Percentiles rank a stretch among this genome's conserved stretches.
These are phyloP conservation scores for Choiromyces venosus DNA, from an alignment of 495 filamentous ascomycete genomes.

Conservation along the genomic window DNA sequence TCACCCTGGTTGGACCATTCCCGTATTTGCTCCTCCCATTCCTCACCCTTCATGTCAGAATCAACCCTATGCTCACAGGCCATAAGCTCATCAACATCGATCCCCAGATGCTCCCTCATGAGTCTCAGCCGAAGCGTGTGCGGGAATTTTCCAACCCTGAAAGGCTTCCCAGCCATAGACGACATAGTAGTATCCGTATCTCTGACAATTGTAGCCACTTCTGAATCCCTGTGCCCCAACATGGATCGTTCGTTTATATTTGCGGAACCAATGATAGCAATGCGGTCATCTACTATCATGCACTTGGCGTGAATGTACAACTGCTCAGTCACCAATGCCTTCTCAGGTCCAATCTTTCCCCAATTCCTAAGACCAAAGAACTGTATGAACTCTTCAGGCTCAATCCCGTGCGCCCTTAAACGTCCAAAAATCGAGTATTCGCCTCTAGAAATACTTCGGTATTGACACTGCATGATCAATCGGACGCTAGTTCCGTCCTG, in stretches of 20 bases:
- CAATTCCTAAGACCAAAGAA: constrained; percentile 91
- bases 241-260: constrained; percentile 99
- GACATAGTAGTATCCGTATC: constrained; percentile 93
- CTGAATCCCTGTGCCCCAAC: constrained; percentile 84
- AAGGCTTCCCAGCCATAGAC: constrained; percentile 81
- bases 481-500: constrained; percentile 91
- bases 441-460: constrained; percentile 91
- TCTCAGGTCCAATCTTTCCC: constrained; percentile 82
- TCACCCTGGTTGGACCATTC: constrained; percentile 20
- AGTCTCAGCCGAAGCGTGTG: constrained; percentile 88
- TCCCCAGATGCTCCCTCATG: constrained; percentile 93
- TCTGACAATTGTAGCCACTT: constrained; percentile 82
- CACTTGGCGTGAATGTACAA: constrained; percentile 98
- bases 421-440: constrained; percentile 89
- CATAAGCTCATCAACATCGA: constrained; percentile 87
- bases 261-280: constrained; percentile 91
- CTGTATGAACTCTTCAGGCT: constrained; percentile 92
- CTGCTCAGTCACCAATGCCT: constrained; percentile 85
- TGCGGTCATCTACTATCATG: constrained; percentile 92
- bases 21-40: constrained; percentile 46
- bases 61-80: constrained; percentile 45
- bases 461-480: constrained; percentile 97
- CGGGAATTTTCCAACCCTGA: constrained; percentile 83
- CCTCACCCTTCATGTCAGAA: constrained; percentile 52
- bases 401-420: constrained; percentile 72